Evolutionary conservation across 805 yeast genomes (phyloP).

Genomic region (Soucietia sequanensis): DNA sequence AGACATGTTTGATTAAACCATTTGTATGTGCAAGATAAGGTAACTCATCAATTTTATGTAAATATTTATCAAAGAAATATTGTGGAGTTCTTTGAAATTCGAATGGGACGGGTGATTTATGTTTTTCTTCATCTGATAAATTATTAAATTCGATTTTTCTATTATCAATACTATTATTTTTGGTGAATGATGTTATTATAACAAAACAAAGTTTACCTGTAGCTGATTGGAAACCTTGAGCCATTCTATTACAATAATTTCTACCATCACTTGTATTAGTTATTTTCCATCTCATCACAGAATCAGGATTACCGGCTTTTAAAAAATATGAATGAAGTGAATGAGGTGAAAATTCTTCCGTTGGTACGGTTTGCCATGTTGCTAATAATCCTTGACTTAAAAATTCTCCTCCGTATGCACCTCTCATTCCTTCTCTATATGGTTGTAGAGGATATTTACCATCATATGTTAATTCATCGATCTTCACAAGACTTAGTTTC

Average conservation of each 20-base stretch:
- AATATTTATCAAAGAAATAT: constrained; percentile 17
- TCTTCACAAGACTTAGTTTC: constrained; percentile 12
- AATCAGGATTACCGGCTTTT: constrained; percentile 20
- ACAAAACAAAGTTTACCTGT: constrained; percentile 18
- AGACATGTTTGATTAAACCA: constrained; percentile 24
- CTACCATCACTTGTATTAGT: constrained; percentile 19
- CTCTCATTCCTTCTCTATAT: constrained; percentile 17
- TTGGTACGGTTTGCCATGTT: constrained; percentile 25
- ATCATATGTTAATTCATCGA: constrained; percentile 13
- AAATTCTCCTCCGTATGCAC: constrained; percentile 30
- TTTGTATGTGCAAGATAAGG: constrained; percentile 25
- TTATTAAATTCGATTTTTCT: background rate
- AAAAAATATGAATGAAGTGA: constrained; percentile 28
- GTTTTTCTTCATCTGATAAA: background rate
- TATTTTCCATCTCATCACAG: constrained; percentile 26
- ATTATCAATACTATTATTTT: constrained; percentile 15
- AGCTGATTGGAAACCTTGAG: constrained; percentile 20
- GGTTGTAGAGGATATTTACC: constrained; percentile 22
- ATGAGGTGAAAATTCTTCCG: constrained; percentile 21
- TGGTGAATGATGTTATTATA: constrained; percentile 20
- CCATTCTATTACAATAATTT: constrained; percentile 22
- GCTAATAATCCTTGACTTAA: constrained; percentile 24
- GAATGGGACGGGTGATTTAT: constrained; percentile 11
- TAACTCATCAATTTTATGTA: constrained; percentile 11
- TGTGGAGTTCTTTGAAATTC: constrained; percentile 21